These are phyloP conservation scores for Podospora pseudoanserina DNA, from an alignment of 495 filamentous ascomycete genomes.

Conservation along the genomic window DNA sequence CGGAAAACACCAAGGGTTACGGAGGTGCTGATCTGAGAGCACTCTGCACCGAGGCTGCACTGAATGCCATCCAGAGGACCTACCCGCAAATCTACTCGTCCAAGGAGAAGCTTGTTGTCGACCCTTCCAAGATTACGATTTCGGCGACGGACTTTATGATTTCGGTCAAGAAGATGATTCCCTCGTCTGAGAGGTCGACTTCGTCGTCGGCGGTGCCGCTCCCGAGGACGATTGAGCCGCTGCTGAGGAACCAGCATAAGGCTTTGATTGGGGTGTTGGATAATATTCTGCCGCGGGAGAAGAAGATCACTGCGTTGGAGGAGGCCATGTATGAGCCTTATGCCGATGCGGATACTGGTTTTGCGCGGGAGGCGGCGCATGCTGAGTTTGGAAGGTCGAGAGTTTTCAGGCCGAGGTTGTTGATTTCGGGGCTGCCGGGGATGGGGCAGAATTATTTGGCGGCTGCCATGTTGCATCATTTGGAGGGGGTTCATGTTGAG, in stretches of 20 bases:
- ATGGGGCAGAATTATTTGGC: slow-evolving; percentile 96
- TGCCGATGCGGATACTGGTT: slow-evolving; percentile 68
- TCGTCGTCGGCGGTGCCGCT: slow-evolving; percentile 76
- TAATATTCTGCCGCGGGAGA: slow-evolving; percentile 74
- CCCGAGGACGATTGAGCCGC: slow-evolving; percentile 71
- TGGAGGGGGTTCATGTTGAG: slow-evolving; percentile 92
- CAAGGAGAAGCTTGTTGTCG: slow-evolving; percentile 82
- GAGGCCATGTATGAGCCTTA: slow-evolving; percentile 92
- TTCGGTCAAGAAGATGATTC: slow-evolving; percentile 90
- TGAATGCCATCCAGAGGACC: slow-evolving; percentile 94
- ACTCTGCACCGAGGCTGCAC: slow-evolving; percentile 92
- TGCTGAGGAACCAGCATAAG: slow-evolving; percentile 68
- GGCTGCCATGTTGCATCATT: slow-evolving; percentile 78
- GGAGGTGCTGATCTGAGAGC: slow-evolving; percentile 93
- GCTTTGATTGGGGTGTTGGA: slow-evolving; percentile 64
- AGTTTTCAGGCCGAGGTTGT: slow-evolving; percentile 81
- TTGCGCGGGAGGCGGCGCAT: slow-evolving; percentile 78
- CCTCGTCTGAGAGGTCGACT: slow-evolving; percentile 84
- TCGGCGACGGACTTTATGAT: slow-evolving; percentile 94
- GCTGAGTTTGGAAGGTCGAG: slow-evolving; percentile 87
- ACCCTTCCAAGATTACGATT: slow-evolving; percentile 76
- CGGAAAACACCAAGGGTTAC: slow-evolving; percentile 89
- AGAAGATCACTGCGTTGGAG: slow-evolving; percentile 81
- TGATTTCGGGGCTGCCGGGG: slow-evolving; percentile 71
- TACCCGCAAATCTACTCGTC: slow-evolving; percentile 96